A percentile compares a stretch with the other conserved stretches of the same genome.
These are phyloP conservation scores for Neurospora pannonica DNA, from an alignment of 495 filamentous ascomycete species.

Conservation along the genomic window DNA sequence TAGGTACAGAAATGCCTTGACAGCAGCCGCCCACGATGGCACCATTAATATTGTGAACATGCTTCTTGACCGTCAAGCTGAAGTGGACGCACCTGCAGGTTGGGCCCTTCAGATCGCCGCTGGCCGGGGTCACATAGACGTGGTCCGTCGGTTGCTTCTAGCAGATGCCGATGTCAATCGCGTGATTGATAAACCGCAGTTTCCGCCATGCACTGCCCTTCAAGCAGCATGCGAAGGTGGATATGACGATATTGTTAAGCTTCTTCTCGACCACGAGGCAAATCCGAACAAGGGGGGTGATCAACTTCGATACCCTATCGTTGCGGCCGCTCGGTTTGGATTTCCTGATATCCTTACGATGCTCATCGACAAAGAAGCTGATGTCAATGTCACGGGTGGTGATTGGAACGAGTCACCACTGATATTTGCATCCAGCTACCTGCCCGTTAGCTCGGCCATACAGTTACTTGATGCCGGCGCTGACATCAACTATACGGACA, in stretches of 20 bases:
- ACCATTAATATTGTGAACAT: not conserved
- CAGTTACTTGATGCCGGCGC: conserved; percentile 10
- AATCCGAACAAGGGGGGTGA: conserved; percentile 20
- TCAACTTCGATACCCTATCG: conserved; percentile 12
- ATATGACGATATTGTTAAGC: conserved; percentile 16
- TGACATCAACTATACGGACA: conserved; percentile 22
- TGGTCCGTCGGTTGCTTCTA: conserved; percentile 19
- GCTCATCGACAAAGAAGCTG: conserved; percentile 11
- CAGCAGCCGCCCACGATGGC: not conserved
- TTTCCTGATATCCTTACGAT: conserved; percentile 19
- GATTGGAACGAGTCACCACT: not conserved
- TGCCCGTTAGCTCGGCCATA: too few species aligned
- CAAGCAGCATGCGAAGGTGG: conserved; percentile 22
- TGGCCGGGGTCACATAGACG: conserved; percentile 19
- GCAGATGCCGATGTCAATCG: conserved; percentile 25
- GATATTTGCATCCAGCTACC: too few species aligned
- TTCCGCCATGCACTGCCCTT: conserved; percentile 15
- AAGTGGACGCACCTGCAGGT: not conserved
- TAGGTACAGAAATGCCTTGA: conserved; percentile 12
- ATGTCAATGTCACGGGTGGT: conserved; percentile 15
- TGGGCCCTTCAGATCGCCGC: conserved; percentile 24
- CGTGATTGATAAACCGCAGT: conserved; percentile 5
- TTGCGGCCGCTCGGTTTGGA: conserved; percentile 15
- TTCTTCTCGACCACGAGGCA: conserved; percentile 22
- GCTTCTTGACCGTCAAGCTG: too few species aligned